Evolutionary conservation across 108 stramenopile genomes (phyloP).

Genomic region (Nitzschia sp.): DNA sequence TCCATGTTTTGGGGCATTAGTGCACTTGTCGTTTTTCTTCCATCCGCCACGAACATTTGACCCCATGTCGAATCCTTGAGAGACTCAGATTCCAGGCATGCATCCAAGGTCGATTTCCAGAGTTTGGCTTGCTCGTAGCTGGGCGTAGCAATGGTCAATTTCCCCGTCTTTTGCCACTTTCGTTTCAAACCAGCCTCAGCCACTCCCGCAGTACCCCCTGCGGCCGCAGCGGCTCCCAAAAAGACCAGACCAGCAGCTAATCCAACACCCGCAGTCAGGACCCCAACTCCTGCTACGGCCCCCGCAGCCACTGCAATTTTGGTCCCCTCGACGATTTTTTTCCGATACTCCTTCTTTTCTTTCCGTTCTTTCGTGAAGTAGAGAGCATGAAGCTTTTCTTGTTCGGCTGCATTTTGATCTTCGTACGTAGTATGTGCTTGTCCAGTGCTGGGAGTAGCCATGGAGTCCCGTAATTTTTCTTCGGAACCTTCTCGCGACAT

Average conservation of each 20-base stretch:
- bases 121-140: constrained; percentile 56
- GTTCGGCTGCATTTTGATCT: constrained; percentile 29
- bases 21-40: constrained; percentile 39
- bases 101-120: constrained; percentile 67
- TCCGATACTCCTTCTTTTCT: constrained; percentile 37
- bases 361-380: constrained; percentile 40
- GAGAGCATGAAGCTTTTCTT: constrained; percentile 32
- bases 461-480: not conserved
- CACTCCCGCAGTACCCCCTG: constrained; percentile 77
- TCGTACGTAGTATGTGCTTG: constrained; percentile 13
- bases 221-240: constrained; percentile 74
- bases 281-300: constrained; percentile 72
- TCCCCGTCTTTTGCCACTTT: constrained; percentile 47
- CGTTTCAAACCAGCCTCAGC: constrained; percentile 53
- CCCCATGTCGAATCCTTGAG: constrained; percentile 52
- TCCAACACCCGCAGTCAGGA: constrained; percentile 82
- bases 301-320: constrained; percentile 76
- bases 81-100: constrained; percentile 34
- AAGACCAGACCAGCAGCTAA: constrained; percentile 77
- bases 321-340: constrained; percentile 58
- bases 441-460: constrained; percentile 4
- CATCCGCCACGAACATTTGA: constrained; percentile 46
- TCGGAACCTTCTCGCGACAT: not conserved
- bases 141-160: constrained; percentile 54
- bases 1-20: constrained; percentile 27